Evolutionary conservation across 1,284 basidiomycete genomes (phyloP), one percentile per base, ranked within the genome.

Genomic region (Calocybe gambosa): DNA sequence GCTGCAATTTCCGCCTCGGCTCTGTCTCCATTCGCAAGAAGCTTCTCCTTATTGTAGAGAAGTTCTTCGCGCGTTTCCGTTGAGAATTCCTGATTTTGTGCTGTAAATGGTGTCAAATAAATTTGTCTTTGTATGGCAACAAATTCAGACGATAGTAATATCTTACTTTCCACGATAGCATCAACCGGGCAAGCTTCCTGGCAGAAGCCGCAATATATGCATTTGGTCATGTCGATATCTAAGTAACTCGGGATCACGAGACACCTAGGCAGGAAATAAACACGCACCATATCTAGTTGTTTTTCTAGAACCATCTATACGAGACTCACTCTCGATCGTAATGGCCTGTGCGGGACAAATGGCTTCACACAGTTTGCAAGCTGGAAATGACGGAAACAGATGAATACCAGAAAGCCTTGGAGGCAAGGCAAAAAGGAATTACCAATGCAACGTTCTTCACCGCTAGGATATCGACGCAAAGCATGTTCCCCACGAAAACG

Each of bases 291-390:
- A 99, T 79, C 92, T 90, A 33, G 96, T 99, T 47, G 96, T 99
- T 69, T 93, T 80, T 62, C 96, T 82, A 47, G 93, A 95, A 46
- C 96, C 96, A 64, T 99, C 96, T 65, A 85, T 75, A 56, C 96
- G 85, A 45, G 94, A 85, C 70, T 99, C 96, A 54, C 90, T 93
- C 73, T 99, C 96, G 62, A 99, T 99, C 21, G 96, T 99, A 65
- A 99, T 99, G 15, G 96, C 96, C 68, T 98, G 96, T 20, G 96
- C 96, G 36, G 96, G 95, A 69, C 95, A 99, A 60, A 99, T 99
- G 38, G 96, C 95, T 68, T 99, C 96, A 64, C 96, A 99, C 20
- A 99, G 82, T 70, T 99, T 99, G 75, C 96, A 99, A 33, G 96
- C 94, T 94, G 51, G 18, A 45, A 43, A 44, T 39, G n/a, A 16